These are phyloP conservation scores for Alliaria petiolata DNA, from an alignment of 345 rosid genomes.

Conservation along the genomic window DNA sequence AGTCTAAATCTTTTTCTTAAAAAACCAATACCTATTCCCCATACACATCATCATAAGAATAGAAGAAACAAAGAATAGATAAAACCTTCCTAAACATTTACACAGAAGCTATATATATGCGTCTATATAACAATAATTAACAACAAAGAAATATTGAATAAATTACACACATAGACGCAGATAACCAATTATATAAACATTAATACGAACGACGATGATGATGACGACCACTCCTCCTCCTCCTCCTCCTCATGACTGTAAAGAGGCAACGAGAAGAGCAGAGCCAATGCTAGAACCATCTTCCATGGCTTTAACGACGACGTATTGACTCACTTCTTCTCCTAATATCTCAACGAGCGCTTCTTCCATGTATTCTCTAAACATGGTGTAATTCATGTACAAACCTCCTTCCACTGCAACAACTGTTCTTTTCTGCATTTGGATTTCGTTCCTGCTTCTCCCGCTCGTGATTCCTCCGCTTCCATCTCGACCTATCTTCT, in stretches of 20 bases:
- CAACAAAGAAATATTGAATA: conserved; percentile 32
- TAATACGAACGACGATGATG: conserved; percentile 1
- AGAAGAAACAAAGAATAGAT: conserved; percentile 16
- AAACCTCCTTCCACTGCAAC: conserved; percentile 87
- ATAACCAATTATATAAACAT: conserved; percentile 18
- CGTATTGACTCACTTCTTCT: conserved; percentile 61
- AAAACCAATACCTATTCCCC: background rate
- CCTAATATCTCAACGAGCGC: conserved; percentile 76
- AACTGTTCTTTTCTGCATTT: conserved; percentile 72
- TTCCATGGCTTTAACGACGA: conserved; percentile 53
- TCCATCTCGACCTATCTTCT: conserved; percentile 93
- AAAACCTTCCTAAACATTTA: conserved; percentile 25
- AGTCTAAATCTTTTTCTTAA: background rate
- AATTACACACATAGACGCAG: background rate
- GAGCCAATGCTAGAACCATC: conserved; percentile 93
- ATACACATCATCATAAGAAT: background rate
- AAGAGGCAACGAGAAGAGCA: conserved; percentile 78
- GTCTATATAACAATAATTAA: conserved; percentile 22
- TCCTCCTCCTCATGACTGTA: conserved; percentile 24
- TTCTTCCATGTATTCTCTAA: conserved; percentile 82
- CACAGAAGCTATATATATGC: conserved; percentile 23
- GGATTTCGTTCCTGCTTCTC: conserved; percentile 61
- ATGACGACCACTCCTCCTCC: too few species aligned
- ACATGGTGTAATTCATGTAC: conserved; percentile 62
- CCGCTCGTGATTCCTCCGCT: conserved; percentile 66